Percentiles rank a stretch among this genome's conserved stretches.
phyloP scores from a whole-genome alignment of 768 basidiomycete genomes.

The Boletus sp. region DNA sequence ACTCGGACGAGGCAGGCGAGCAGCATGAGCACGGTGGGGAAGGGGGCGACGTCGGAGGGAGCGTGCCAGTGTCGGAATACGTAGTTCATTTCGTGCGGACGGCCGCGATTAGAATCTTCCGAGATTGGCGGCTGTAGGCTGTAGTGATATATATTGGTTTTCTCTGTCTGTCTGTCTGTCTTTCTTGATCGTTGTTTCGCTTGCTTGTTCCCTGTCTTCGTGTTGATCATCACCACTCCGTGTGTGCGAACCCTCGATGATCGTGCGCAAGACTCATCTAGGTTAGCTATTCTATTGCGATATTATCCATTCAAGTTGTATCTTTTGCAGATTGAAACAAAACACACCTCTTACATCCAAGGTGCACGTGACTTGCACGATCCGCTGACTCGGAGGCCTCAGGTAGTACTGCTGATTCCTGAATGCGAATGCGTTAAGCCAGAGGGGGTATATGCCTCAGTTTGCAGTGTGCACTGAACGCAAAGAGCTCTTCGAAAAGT shows the following conservation, averaged over 20 bases:
- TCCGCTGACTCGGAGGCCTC: too few relatives aligned
- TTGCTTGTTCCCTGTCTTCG: background rate
- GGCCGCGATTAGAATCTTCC: slow-evolving; percentile 68
- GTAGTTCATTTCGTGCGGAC: slow-evolving; percentile 68
- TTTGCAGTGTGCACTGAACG: too few relatives aligned
- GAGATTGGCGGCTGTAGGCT: slow-evolving; percentile 66
- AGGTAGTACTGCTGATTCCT: too few relatives aligned
- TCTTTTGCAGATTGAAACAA: too few relatives aligned
- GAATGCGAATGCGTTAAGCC: too few relatives aligned
- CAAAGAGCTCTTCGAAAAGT: too few relatives aligned
- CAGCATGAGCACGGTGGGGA: slow-evolving; percentile 40
- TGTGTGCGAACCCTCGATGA: background rate
- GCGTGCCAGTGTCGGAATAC: slow-evolving; percentile 78
- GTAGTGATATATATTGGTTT: background rate
- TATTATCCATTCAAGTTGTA: slow-evolving; percentile 1
- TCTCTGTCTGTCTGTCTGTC: background rate
- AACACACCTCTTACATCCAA: too few relatives aligned
- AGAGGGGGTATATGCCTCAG: too few relatives aligned
- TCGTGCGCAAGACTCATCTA: background rate
- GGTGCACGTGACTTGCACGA: too few relatives aligned
- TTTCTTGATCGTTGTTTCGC: background rate
- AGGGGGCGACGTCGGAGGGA: slow-evolving; percentile 59
- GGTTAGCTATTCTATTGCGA: slow-evolving; percentile 18
- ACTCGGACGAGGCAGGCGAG: slow-evolving; percentile 36
- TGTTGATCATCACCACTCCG: slow-evolving; percentile 8